Base-by-base conservation (phyloP, 345 rosid genomes). In the Lepidium africanum region DNA sequence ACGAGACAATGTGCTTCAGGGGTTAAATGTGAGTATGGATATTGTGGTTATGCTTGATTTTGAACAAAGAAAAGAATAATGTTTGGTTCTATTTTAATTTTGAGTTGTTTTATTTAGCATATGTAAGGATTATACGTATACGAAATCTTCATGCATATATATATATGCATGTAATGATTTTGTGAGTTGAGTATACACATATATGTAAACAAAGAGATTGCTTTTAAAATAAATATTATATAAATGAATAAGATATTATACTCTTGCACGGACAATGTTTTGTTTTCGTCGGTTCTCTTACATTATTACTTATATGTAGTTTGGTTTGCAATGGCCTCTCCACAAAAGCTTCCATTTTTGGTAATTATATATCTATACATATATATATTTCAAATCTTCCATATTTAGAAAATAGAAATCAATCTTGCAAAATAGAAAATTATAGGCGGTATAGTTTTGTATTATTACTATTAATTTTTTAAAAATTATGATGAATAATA, bases 41-140 rank as follows among this genome's bases (percentile, higher is more conserved):
- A 36, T 4, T 86, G 96, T 59, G 97, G 96, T 54, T 84, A 91
- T 76, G 96, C 91, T 78, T 91, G 65, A 38, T 66, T 33, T 30
- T 3, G 1, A 7, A 51, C 13, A 51, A 46, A 46, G 10, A 16
- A 10, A 10, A 0, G 15, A 50, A 19, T 51, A 38, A 6, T 25
- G 12, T 19, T 35, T 39, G 16, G 25, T 9, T 37, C 25, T 62
- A 45, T 42, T 41, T 33, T 67, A 35, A 67, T 43, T 52, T 69
- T 65, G 27, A 39, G 65, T 32, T 21, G 23, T 21, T 21, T 41
- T 50, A 32, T 51, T 25, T 52, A 53, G 63, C 48, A 71, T 71
- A 12, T 14, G 23, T 53, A 36, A 52, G 41, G 13, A 23, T 53
- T 71, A 35, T 5, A 53, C 54, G 48, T 71, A 19, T 38, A 38